These are phyloP conservation scores for Clonostachys byssicola DNA, from an alignment of 2,329 filamentous ascomycete species.

Conservation along the genomic window DNA sequence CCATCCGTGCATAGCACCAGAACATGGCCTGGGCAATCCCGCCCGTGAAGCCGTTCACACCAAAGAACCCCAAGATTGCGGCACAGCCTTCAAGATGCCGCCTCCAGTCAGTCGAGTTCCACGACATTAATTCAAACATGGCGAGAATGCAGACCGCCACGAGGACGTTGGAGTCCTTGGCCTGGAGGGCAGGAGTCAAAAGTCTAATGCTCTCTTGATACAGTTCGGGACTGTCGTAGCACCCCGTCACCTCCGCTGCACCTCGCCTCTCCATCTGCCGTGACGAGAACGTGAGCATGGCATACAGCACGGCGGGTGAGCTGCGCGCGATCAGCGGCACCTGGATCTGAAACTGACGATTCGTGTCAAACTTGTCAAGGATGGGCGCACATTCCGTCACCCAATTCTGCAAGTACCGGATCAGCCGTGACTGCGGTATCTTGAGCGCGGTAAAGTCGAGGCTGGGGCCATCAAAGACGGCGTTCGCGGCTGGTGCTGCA, in stretches of 20 bases:
- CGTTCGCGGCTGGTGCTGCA: constrained; percentile 1
- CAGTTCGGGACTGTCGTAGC: constrained; percentile 40
- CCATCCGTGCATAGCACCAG: constrained; percentile 56
- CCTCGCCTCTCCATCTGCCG: constrained; percentile 45
- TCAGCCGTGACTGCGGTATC: constrained; percentile 10
- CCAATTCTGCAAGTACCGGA: not conserved
- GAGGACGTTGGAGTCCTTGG: constrained; percentile 14
- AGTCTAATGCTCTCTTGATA: constrained; percentile 34
- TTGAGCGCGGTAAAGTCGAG: constrained; percentile 16
- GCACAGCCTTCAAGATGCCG: constrained; percentile 53
- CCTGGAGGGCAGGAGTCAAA: too few species aligned
- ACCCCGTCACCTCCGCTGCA: constrained; percentile 34
- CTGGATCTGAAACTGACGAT: constrained; percentile 45
- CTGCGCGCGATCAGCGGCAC: constrained; percentile 42
- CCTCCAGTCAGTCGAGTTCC: constrained; percentile 44
- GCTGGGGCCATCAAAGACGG: constrained; percentile 11
- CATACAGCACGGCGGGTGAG: constrained; percentile 38
- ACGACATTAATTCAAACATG: constrained; percentile 43
- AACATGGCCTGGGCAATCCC: constrained; percentile 48
- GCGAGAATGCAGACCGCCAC: constrained; percentile 42
- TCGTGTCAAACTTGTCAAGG: constrained; percentile 51
- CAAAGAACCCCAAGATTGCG: constrained; percentile 42
- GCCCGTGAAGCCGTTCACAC: constrained; percentile 38
- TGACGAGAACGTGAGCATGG: constrained; percentile 48
- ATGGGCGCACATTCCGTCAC: constrained; percentile 43